Base-by-base conservation (phyloP, 176 grass and related monocot genomes). In the Juncus effusus region DNA sequence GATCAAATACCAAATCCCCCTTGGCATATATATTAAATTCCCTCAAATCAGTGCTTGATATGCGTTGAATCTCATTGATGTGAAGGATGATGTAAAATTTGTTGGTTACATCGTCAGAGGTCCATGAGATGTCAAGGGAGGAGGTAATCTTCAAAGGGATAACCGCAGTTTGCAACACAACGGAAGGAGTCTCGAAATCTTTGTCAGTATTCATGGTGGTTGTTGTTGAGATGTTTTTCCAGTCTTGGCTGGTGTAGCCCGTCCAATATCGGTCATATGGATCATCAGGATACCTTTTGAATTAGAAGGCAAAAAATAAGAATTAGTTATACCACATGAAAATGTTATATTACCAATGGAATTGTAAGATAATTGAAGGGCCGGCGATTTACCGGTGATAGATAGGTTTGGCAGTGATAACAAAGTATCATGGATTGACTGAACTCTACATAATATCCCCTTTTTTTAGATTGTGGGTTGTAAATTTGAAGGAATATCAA, bases 261-360 rank as follows among this genome's bases (percentile, higher is more conserved):
- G 14, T 51, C 81, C 86, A 89, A 4, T 77, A 64, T 3, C 86
- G 74, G 47, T 88, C 85, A 74, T 78, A 71, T 16, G 50, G 37
- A 78, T 89, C 81, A 11, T 54, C 3, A 2, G 85, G 80, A 49
- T 80, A 80, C 77, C 85, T 83, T 40, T 28, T 66, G 1, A 4
- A 10, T 13, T 13, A 51, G 42, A 38, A 36, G 36, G 13, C 16
- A 11, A 51, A 47, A 10, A 78, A 60, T 16, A 5, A 36, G 11
- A 28, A 73, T 51, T 4, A 56, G 61, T 53, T 28, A 13, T 56
- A 19, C 6, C 6, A 13, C 10, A 59, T 16, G 0, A 16, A 28
- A 16, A 19, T 59, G 15, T 16, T 6, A 4, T 28, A 28, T 28
- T 28, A 28, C 19, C 19, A 28, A 28, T 1, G 19, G 19, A 28